Percentiles rank a stretch among this genome's conserved stretches.
phyloP scores from a whole-genome alignment of 768 basidiomycete species.

The Leccinellum rugosiceps region DNA sequence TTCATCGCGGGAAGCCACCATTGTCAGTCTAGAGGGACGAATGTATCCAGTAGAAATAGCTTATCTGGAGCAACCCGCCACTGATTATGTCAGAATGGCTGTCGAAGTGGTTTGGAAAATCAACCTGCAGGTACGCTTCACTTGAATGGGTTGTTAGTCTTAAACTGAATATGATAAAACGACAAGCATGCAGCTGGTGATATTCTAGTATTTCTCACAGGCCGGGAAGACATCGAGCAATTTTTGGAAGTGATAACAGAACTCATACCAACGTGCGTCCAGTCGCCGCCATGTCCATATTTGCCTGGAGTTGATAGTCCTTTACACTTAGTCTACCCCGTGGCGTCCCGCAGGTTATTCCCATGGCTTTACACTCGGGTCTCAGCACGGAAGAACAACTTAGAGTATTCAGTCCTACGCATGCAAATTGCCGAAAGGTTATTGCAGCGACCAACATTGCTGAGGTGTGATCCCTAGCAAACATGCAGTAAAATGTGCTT shows the following conservation, averaged over 20 bases:
- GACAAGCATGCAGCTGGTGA: conserved; percentile 78
- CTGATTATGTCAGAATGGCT: conserved; percentile 80
- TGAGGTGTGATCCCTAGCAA: conserved; percentile 50
- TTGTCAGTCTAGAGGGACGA: conserved; percentile 89
- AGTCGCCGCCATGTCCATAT: background rate
- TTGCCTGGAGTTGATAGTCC: background rate
- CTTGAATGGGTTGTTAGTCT: background rate
- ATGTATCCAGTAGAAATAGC: conserved; percentile 95
- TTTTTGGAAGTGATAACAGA: conserved; percentile 81
- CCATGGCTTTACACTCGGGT: conserved; percentile 85
- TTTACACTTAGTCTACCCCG: conserved; percentile 42
- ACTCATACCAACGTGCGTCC: conserved; percentile 65
- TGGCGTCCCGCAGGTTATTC: conserved; percentile 54
- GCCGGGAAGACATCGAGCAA: conserved; percentile 92
- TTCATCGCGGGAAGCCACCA: conserved; percentile 66
- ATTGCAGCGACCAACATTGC: conserved; percentile 96
- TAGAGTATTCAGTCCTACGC: conserved; percentile 74
- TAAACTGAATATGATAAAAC: background rate
- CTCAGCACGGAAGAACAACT: conserved; percentile 86
- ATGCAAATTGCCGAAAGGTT: conserved; percentile 80
- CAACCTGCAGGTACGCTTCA: conserved; percentile 59
- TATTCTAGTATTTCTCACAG: conserved; percentile 91
- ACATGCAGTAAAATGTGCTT: background rate
- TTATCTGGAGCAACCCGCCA: conserved; percentile 72
- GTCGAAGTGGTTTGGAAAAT: conserved; percentile 84